A percentile compares a stretch with the other conserved stretches of the same genome.
Conservation (phyloP, 192 early-diverging fungal genomes). For the Coemansia sp. region DNA sequence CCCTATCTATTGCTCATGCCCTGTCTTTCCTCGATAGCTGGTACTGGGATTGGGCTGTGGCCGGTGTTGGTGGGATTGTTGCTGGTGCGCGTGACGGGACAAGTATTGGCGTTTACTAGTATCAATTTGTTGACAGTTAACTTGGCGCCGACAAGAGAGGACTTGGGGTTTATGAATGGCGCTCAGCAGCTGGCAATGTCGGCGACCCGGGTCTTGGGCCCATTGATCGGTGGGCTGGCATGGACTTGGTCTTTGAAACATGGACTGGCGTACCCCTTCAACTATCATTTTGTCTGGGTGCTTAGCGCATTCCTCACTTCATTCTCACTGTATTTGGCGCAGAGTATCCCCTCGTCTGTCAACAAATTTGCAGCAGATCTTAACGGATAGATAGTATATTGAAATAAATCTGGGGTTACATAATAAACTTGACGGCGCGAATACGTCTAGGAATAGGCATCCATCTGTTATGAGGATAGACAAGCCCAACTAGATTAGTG, state of each 20-base stretch:
- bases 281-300: slow-evolving; percentile 46
- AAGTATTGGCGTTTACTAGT: slow-evolving; percentile 31
- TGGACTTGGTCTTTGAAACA: slow-evolving; percentile 48
- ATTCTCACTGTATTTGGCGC: slow-evolving; percentile 11
- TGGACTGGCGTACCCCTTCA: slow-evolving; percentile 31
- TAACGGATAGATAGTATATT: no score
- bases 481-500: not conserved
- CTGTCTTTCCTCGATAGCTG: slow-evolving; percentile 20
- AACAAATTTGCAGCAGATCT: slow-evolving; percentile 33
- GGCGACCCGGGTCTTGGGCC: slow-evolving; percentile 21
- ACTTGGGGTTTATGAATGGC: slow-evolving; percentile 1
- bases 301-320: slow-evolving; percentile 15
- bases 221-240: slow-evolving; percentile 22
- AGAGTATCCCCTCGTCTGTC: slow-evolving; percentile 27
- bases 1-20: slow-evolving; percentile 16
- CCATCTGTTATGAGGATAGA: not conserved
- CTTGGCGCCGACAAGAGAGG: not conserved
- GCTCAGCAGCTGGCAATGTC: slow-evolving; percentile 23
- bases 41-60: slow-evolving; percentile 16
- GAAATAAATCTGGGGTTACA: no score
- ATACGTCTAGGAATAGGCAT: not conserved
- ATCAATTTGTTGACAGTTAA: slow-evolving; percentile 42
- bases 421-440: not conserved
- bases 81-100: slow-evolving; percentile 19
- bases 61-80: slow-evolving; percentile 12